Evolutionary conservation across 2,329 filamentous ascomycete genomes (phyloP).

Genomic region (Daldinia sp.): DNA sequence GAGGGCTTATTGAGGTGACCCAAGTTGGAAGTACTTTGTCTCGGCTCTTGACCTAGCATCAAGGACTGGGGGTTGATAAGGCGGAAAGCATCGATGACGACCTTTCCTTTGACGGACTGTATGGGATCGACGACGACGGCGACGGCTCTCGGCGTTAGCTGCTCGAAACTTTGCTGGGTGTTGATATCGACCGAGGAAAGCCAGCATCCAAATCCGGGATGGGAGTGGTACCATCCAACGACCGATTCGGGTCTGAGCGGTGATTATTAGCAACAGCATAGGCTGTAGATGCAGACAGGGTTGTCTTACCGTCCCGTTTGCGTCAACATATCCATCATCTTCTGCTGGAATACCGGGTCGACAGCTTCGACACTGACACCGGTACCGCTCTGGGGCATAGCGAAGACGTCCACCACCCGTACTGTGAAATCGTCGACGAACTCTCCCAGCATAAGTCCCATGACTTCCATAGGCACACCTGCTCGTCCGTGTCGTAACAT

Average conservation of each 20-base stretch:
- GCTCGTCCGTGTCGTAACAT: constrained; percentile 98
- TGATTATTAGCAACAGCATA: constrained; percentile 3
- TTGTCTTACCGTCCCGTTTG: constrained; percentile 86
- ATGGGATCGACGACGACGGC: constrained; percentile 98
- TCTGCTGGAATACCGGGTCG: constrained; percentile 98
- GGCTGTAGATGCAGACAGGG: constrained; percentile 2
- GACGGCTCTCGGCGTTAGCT: constrained; percentile 94
- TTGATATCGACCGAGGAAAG: constrained; percentile 99
- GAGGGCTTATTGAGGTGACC: constrained; percentile 99
- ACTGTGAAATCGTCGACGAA: constrained; percentile 99
- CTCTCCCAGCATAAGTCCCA: constrained; percentile 98
- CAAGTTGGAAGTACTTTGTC: constrained; percentile 96
- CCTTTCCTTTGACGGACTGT: constrained; percentile 99
- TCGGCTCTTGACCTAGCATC: constrained; percentile 97
- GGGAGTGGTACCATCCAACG: constrained; percentile 99
- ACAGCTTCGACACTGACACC: constrained; percentile 98
- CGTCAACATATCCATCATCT: constrained; percentile 99
- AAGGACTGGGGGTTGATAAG: constrained; percentile 97
- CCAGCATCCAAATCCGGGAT: constrained; percentile 99
- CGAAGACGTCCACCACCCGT: constrained; percentile 97
- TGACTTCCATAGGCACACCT: constrained; percentile 99
- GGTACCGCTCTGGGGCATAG: constrained; percentile 98
- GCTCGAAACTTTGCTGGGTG: constrained; percentile 99
- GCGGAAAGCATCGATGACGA: constrained; percentile 98
- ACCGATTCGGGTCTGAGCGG: constrained; percentile 84